phyloP scores from a whole-genome alignment of 2,329 filamentous ascomycete species.

The Saccharata proteae region DNA sequence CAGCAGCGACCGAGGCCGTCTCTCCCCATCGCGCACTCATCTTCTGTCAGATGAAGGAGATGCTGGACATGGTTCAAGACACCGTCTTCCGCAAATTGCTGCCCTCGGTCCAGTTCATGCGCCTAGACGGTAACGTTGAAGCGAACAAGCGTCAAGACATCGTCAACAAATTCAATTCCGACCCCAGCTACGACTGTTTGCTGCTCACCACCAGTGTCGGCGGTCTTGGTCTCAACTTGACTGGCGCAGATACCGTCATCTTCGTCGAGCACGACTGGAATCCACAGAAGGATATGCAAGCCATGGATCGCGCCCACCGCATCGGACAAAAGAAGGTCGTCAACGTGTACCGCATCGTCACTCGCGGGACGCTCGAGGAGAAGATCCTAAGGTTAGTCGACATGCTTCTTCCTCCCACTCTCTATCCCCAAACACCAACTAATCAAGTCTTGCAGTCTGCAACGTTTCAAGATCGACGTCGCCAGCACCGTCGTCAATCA shows the following conservation, averaged over 20 bases:
- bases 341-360: conserved; percentile 95
- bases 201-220: conserved; percentile 91
- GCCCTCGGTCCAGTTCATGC: conserved; percentile 83
- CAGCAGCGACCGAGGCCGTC: conserved; percentile 59
- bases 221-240: conserved; percentile 86
- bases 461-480: conserved; percentile 99
- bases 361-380: conserved; percentile 88
- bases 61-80: conserved; percentile 97
- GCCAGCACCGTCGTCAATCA: conserved; percentile 97
- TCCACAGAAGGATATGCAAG: conserved; percentile 94
- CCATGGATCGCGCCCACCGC: conserved; percentile 96
- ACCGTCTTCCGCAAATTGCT: conserved; percentile 83
- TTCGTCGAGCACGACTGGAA: conserved; percentile 99
- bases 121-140: conserved; percentile 89
- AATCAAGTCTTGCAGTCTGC: conserved; percentile 47
- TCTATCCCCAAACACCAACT: conserved; percentile 5
- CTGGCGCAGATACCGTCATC: conserved; percentile 94
- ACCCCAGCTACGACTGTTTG: conserved; percentile 90
- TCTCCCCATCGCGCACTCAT: conserved; percentile 91
- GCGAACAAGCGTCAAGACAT: conserved; percentile 91
- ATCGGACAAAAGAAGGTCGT: conserved; percentile 99
- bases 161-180: conserved; percentile 97
- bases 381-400: conserved; percentile 71
- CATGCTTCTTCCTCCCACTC: not conserved
- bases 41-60: conserved; percentile 99